phyloP scores from a whole-genome alignment of 345 rosid species.

The Camelina hispida region DNA sequence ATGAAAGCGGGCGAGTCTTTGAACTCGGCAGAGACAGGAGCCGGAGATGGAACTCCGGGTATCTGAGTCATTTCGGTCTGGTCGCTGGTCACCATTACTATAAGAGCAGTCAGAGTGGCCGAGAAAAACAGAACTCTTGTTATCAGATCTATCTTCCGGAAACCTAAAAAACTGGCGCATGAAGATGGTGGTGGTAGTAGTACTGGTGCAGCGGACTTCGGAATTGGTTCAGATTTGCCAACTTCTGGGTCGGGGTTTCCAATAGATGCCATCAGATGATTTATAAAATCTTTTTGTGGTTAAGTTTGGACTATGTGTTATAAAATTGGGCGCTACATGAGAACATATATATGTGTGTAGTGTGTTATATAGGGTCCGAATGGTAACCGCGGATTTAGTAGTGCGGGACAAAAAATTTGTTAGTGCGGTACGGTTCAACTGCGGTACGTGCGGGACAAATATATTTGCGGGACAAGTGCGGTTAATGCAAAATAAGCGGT shows the following conservation, averaged over 20 bases:
- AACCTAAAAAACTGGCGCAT: conserved; percentile 31
- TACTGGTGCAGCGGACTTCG: conserved; percentile 22
- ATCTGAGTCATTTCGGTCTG: conserved; percentile 50
- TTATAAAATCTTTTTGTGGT: background rate
- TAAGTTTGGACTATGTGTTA: conserved; percentile 15
- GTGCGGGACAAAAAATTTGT: too few relatives aligned
- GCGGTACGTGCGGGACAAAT: too few relatives aligned
- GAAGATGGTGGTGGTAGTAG: conserved; percentile 31
- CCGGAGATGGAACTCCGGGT: conserved; percentile 23
- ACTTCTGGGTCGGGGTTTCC: conserved; percentile 49
- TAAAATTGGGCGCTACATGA: conserved; percentile 4
- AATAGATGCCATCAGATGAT: conserved; percentile 54
- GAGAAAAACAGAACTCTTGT: conserved; percentile 67
- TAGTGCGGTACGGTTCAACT: too few relatives aligned
- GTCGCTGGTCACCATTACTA: conserved; percentile 65
- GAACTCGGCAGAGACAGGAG: conserved; percentile 57
- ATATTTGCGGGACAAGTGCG: too few relatives aligned
- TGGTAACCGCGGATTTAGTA: too few relatives aligned
- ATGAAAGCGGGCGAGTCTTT: conserved; percentile 72
- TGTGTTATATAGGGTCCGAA: too few relatives aligned
- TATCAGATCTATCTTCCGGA: conserved; percentile 45
- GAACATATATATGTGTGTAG: background rate
- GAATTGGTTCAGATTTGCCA: conserved; percentile 35
- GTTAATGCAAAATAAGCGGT: too few relatives aligned
- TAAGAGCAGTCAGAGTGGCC: conserved; percentile 51